Evolutionary conservation across 441 rosid species (phyloP).

Genomic region (Erysimum cheiri): DNA sequence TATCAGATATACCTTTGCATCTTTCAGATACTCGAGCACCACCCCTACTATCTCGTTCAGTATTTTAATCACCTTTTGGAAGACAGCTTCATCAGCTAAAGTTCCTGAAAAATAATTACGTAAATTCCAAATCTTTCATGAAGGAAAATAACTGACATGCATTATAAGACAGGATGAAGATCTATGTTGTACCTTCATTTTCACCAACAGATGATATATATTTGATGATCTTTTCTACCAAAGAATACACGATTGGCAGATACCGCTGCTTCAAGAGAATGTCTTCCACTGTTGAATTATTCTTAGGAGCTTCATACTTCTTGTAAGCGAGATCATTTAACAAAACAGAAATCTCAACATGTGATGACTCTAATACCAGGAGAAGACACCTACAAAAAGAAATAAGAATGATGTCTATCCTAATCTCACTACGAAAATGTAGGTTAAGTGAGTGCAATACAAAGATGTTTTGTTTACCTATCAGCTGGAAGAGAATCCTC

Average conservation of each 20-base stretch:
- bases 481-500: constrained; percentile 64
- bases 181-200: constrained; percentile 58
- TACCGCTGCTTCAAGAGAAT: constrained; percentile 64
- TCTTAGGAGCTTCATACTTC: constrained; percentile 81
- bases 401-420: constrained; percentile 1
- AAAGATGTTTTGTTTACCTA: constrained; percentile 59
- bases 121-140: not conserved
- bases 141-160: constrained; percentile 7
- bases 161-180: constrained; percentile 19
- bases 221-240: constrained; percentile 84
- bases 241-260: constrained; percentile 68
- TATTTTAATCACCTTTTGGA: constrained; percentile 64
- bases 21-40: constrained; percentile 79
- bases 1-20: constrained; percentile 71
- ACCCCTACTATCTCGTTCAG: constrained; percentile 69
- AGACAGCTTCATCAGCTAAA: constrained; percentile 51
- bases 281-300: constrained; percentile 56
- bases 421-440: constrained; percentile 6
- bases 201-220: constrained; percentile 58
- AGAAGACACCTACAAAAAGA: constrained; percentile 73
- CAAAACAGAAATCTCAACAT: constrained; percentile 90
- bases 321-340: constrained; percentile 82
- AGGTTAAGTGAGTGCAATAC: constrained; percentile 1
- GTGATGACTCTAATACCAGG: constrained; percentile 84
- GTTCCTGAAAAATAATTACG: constrained; percentile 45